These are phyloP conservation scores for Yarrowia bubula DNA, from an alignment of 805 yeast genomes.

Conservation along the genomic window DNA sequence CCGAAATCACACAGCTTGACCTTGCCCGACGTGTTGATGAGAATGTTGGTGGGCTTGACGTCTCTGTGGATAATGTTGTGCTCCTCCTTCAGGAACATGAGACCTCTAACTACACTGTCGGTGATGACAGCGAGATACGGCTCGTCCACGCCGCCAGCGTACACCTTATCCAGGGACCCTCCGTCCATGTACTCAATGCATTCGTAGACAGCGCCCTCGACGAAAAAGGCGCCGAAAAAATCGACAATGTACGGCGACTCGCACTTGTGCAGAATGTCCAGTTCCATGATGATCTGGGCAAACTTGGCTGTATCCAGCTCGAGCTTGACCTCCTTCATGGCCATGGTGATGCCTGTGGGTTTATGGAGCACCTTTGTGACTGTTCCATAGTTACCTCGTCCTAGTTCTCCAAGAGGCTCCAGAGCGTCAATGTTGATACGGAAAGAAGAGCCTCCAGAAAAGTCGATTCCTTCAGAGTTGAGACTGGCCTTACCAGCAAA, in stretches of 20 bases:
- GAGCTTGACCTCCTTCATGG: constrained; percentile 93
- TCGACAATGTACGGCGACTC: constrained; percentile 88
- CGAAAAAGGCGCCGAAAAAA: constrained; percentile 93
- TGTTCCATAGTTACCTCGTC: constrained; percentile 95
- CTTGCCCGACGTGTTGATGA: constrained; percentile 72
- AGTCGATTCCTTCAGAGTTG: constrained; percentile 89
- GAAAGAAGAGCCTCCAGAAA: constrained; percentile 83
- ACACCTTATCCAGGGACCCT: constrained; percentile 79
- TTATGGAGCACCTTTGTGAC: constrained; percentile 90
- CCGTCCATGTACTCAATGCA: constrained; percentile 95
- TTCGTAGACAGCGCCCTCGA: constrained; percentile 94
- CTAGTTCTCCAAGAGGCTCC: constrained; percentile 69
- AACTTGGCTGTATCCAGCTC: constrained; percentile 93
- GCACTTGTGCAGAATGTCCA: constrained; percentile 90
- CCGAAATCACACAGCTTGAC: constrained; percentile 89
- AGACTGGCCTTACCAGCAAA: constrained; percentile 92
- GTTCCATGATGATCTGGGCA: constrained; percentile 92
- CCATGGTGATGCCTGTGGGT: constrained; percentile 91
- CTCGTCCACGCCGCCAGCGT: constrained; percentile 67
- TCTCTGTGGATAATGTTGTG: constrained; percentile 90
- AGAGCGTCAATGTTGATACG: constrained; percentile 82
- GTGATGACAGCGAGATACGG: constrained; percentile 73
- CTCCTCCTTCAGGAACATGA: constrained; percentile 72
- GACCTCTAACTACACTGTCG: constrained; percentile 70
- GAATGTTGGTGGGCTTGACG: constrained; percentile 86